A percentile compares a stretch with the other conserved stretches of the same genome.
Conservation (phyloP, 345 rosid genomes). For the Excoecaria cochinchinensis region DNA sequence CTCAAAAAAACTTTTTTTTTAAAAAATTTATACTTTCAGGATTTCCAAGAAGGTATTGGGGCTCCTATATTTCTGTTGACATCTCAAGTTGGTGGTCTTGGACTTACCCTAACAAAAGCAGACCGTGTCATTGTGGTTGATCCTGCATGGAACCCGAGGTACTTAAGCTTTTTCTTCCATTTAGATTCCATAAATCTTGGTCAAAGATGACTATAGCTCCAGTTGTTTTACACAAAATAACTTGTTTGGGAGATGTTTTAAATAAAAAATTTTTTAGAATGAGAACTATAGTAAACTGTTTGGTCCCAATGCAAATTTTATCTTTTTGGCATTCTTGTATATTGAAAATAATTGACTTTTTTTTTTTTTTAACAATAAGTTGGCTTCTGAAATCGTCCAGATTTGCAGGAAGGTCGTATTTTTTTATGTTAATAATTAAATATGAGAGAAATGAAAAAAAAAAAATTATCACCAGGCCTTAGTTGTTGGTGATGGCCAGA, state of each 20-base stretch:
- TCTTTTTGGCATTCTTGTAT: neutral
- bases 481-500: neutral
- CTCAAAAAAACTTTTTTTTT: neutral
- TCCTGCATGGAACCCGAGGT: slow-evolving; percentile 99
- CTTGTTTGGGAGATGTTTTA: neutral
- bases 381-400: neutral
- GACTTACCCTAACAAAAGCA: slow-evolving; percentile 95
- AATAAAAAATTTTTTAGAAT: neutral
- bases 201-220: neutral
- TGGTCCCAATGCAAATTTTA: neutral
- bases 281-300: neutral
- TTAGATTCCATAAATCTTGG: slow-evolving; percentile 2
- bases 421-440: neutral
- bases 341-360: neutral
- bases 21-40: slow-evolving; percentile 40
- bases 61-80: slow-evolving; percentile 93
- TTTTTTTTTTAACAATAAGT: neutral
- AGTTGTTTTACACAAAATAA: neutral
- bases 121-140: slow-evolving; percentile 98
- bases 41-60: slow-evolving; percentile 72
- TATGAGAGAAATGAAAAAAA: neutral
- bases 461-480: neutral
- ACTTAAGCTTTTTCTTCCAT: slow-evolving; percentile 11
- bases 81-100: slow-evolving; percentile 98
- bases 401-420: neutral